These are phyloP conservation scores for Chlamydomonas urium DNA, from an alignment of 139 green algal species.

Conservation along the genomic window DNA sequence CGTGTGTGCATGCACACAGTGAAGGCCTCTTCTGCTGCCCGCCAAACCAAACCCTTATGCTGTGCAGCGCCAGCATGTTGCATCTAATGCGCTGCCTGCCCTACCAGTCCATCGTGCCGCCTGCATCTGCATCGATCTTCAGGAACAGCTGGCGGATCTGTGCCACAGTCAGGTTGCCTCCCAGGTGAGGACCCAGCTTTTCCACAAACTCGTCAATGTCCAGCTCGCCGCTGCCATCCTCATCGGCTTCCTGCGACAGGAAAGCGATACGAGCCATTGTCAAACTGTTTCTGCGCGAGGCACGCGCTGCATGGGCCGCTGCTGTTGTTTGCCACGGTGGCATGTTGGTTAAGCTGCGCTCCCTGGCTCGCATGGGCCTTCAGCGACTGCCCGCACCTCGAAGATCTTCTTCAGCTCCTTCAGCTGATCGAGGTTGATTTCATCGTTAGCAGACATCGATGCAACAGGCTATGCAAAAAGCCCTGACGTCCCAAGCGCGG, in stretches of 20 bases:
- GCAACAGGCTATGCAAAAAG: too few species aligned
- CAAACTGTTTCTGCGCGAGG: not conserved
- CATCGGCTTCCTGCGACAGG: constrained; percentile 58
- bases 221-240: constrained; percentile 74
- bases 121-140: constrained; percentile 84
- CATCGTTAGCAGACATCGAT: constrained; percentile 49
- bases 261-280: too few species aligned
- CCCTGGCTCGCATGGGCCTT: not conserved
- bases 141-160: constrained; percentile 77
- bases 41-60: too few species aligned
- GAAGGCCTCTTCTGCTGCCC: too few species aligned
- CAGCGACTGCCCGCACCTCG: constrained; percentile 79
- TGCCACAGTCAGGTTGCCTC: constrained; percentile 27
- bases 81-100: too few species aligned
- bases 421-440: constrained; percentile 70
- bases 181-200: constrained; percentile 62
- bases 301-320: not conserved
- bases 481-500: too few species aligned
- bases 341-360: not conserved
- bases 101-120: constrained; percentile 81
- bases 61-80: too few species aligned
- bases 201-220: constrained; percentile 75
- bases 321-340: not conserved
- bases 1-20: too few species aligned
- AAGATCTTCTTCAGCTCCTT: constrained; percentile 71